phyloP scores from a whole-genome alignment of 768 basidiomycete species.

The Infundibulicybe gibba region DNA sequence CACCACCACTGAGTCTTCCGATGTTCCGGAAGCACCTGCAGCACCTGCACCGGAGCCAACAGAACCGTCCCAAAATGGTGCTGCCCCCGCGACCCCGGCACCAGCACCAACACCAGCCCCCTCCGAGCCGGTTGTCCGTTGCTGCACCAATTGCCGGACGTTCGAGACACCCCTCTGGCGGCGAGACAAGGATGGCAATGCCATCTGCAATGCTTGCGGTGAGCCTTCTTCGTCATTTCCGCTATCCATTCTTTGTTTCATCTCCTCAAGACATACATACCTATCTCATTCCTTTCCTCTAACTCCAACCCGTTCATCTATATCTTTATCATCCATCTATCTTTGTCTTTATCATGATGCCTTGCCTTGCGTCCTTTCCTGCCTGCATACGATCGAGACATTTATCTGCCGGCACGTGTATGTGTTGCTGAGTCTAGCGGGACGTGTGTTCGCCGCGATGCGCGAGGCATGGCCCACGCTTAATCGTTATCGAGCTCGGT shows the following conservation, averaged over 20 bases:
- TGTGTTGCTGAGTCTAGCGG: too few species aligned
- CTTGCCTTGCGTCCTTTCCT: constrained; percentile 6
- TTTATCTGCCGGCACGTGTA: neutral
- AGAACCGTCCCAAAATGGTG: constrained; percentile 17
- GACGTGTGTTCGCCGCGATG: too few species aligned
- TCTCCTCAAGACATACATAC: neutral
- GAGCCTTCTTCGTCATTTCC: constrained; percentile 31
- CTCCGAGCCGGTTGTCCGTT: constrained; percentile 32
- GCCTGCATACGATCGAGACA: constrained; percentile 20
- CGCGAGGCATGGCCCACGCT: too few species aligned
- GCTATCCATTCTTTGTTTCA: constrained; percentile 12
- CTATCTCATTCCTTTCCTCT: constrained; percentile 6
- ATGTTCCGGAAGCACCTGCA: neutral
- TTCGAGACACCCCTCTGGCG: constrained; percentile 81
- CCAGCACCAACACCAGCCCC: too few species aligned
- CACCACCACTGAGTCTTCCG: too few species aligned
- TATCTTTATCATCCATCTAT: constrained; percentile 3
- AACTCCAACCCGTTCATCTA: constrained; percentile 6
- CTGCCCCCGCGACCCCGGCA: constrained; percentile 19
- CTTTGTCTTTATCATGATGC: too few species aligned
- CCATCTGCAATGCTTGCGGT: constrained; percentile 91
- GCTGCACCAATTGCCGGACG: constrained; percentile 70
- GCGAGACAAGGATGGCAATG: constrained; percentile 75
- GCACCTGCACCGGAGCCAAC: constrained; percentile 15
- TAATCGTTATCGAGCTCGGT: too few species aligned